Base-by-base conservation (phyloP, 2,329 filamentous ascomycete species). In the Colletotrichum costaricense region DNA sequence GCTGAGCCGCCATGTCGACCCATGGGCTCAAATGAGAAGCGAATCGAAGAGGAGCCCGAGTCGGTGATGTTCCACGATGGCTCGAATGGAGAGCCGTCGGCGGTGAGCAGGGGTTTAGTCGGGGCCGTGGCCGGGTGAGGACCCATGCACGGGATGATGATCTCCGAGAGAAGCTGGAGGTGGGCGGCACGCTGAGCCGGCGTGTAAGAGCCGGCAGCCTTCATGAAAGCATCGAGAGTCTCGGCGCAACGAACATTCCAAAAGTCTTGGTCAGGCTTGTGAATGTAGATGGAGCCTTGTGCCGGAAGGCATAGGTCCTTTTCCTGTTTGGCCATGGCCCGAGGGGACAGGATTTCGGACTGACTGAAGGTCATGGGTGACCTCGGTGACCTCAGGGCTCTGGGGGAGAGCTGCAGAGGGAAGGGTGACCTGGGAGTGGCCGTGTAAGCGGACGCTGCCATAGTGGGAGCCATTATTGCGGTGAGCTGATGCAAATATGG, bases 21-120 rank as follows among this genome's bases (percentile, higher is more conserved):
- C 42, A 75, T 64, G 11, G 74, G 74, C 57, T 75, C 75, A 22
- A 76, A 76, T 26, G 67, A 65, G 49, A 75, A 76, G 22, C 75
- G 74, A 30, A 76, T 59, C 16, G 62, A 67, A 2, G 75, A 74
- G 30, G 60, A 38, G 33, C 74, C 75, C 16, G 57, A 63, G 54
- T 76, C 75, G 35, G 71, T 76, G 24, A 76, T 63, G 67, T 70
- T 74, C 70, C 74, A 72, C 5, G 65, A 67, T 33, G 71, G 70
- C 67, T 74, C 74, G 24, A 75, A 76, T 2, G 73, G 65, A 5
- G 74, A 76, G 64, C 59, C 63, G 68, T 68, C 66, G 60, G 72
- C 60, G 2, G 74, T 75, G 42, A 75, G 33, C 28, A 75, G 35
- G 6, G 74, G 65, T 54, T 62, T 71, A 3, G 72, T 72, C 19